Evolutionary conservation across 345 rosid genomes (phyloP), one percentile per base, ranked within the genome.

Genomic region (Gossypium rotundifolium): DNA sequence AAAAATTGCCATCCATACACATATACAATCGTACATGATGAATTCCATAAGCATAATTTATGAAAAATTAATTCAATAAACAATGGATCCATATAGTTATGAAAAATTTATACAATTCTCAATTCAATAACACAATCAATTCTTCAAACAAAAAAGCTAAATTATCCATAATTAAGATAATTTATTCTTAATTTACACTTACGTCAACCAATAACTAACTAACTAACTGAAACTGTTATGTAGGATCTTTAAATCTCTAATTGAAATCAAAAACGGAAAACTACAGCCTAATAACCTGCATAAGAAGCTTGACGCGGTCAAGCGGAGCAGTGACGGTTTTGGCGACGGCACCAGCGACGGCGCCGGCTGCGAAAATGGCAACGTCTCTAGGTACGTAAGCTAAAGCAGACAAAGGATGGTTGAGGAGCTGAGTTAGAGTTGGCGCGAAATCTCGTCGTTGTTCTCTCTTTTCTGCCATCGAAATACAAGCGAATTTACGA

Each of bases 271-370:
- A 69, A 49, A 0, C 2, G 59, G 63, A 58, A 33, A 25, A 33
- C 11, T 45, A n/a, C 18, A 63, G 20, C 64, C n/a, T 14, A 6
- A 4, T 27, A 49, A 94, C 99, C 96, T 93, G 99, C 97, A 95
- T 90, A 77, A 95, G 98, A 65, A 95, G 88, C 88, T 95, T 95
- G 71, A 93, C 74, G 46, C 96, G 99, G 86, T 95, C 99, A 40
- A 95, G 98, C 2, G 98, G 98, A 71, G 99, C 98, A 2, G 97
- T 93, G 65, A 87, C 90, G 18, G 94, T 83, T 84, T 95, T 95
- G 1, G 98, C 98, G 17, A 94, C 96, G 63, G 96, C 97, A 49
- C 99, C 98, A 20, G 98, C 88, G 61, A 90, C 54, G 52, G 99
- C 99, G 23, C 94, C 99, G 65, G 99, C 98, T 1, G 85, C 75